Evolutionary conservation across 2,329 filamentous ascomycete genomes (phyloP), one percentile per base, ranked within the genome.

Genomic region (Lecanicillium sp.): DNA sequence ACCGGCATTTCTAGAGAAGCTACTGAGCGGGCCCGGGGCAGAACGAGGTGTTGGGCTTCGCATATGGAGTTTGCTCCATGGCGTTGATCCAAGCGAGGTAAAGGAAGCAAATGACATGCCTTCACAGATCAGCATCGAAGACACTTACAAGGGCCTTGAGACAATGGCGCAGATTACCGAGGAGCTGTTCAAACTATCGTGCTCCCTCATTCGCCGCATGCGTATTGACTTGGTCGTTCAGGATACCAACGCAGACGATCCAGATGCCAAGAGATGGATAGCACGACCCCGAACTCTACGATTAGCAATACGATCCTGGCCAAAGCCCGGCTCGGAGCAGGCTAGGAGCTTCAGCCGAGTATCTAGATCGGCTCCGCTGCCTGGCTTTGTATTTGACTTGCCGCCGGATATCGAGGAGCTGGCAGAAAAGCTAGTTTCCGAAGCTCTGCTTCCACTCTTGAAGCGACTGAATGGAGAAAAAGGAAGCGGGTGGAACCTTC

Each of bases 81-180:
- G 89, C 5, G 69, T 87, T 19, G 90, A 97, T 56, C 64, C 79
- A 37, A 70, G 74, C 1, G 79, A 86, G 42, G 87, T 97, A 14
- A 78, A 79, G 36, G 71, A 79, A 45, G 83, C 79, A 2, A 77
- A 76, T 48, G 74, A 79, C 32, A 61, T 94, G 2, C 90, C 90
- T 0, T 79, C 78, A 2, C 89, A 96, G 59, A 94, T 97, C 55
- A 92, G 87, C 58, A 92, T 97, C 46, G 90, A 97, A 56, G 89
- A 97, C 60, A 92, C 87, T 13, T 97, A 94, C 57, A 72, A 77
- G 17, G 77, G 79, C 13, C 66, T 95, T 2, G 75, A 83, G 48
- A 79, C 71, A 0, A 56, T 82, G 37, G 59, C 75, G 1, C 72
- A 80, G 42, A 77, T 94, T 20, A 62, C 67, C 30, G 76, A 74